These are phyloP conservation scores for Myriosclerotinia curreyana DNA, from an alignment of 2,329 filamentous ascomycete species.

Conservation along the genomic window DNA sequence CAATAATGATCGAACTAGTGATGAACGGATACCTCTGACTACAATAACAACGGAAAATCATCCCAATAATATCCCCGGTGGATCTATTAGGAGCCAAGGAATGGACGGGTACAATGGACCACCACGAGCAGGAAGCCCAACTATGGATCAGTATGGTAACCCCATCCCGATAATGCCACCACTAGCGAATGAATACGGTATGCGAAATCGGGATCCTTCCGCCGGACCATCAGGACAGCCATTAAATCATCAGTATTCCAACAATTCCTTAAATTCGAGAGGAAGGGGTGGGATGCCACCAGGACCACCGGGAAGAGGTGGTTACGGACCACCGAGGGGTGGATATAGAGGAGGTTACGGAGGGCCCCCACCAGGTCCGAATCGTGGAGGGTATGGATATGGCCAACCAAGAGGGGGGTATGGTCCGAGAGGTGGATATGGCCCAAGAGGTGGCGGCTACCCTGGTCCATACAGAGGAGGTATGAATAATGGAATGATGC, in stretches of 20 bases:
- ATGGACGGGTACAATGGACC: slow-evolving; percentile 29
- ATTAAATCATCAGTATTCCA: slow-evolving; percentile 45
- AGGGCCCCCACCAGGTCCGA: slow-evolving; percentile 32
- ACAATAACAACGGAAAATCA: slow-evolving; percentile 50
- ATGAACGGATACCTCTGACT: slow-evolving; percentile 71
- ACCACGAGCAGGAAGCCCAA: slow-evolving; percentile 36
- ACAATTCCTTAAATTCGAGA: slow-evolving; percentile 33
- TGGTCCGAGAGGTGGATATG: slow-evolving; percentile 39
- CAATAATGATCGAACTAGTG: slow-evolving; percentile 57
- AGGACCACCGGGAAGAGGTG: slow-evolving; percentile 31
- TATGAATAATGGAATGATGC: slow-evolving; percentile 43
- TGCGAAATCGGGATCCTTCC: slow-evolving; percentile 48
- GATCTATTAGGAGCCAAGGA: slow-evolving; percentile 29
- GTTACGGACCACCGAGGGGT: slow-evolving; percentile 44
- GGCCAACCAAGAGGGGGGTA: slow-evolving; percentile 41
- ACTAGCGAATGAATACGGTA: slow-evolving; percentile 36
- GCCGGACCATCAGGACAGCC: slow-evolving; percentile 49
- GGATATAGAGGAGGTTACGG: slow-evolving; percentile 42
- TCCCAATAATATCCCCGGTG: slow-evolving; percentile 41
- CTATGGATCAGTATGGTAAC: slow-evolving; percentile 65
- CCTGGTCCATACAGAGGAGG: slow-evolving; percentile 24
- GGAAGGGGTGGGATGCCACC: slow-evolving; percentile 35
- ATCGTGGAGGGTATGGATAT: slow-evolving; percentile 51
- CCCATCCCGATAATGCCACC: slow-evolving; percentile 44
- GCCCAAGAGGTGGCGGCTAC: slow-evolving; percentile 29